Percentiles rank a stretch among this genome's conserved stretches.
Evolutionary conservation across 768 basidiomycete genomes (phyloP).

Genomic region (Mrakia hoshinonis): DNA sequence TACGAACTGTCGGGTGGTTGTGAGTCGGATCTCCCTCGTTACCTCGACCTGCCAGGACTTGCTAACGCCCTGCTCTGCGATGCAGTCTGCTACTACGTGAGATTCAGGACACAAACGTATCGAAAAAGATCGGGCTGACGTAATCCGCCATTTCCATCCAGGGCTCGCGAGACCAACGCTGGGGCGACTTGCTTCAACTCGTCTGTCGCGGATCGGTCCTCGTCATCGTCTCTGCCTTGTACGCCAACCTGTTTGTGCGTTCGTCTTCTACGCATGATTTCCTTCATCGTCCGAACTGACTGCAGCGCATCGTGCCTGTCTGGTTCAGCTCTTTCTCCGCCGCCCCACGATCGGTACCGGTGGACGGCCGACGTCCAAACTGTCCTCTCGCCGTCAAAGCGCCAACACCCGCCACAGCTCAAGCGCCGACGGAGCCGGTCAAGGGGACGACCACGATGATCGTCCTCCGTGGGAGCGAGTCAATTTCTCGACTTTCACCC

Average conservation of each 20-base stretch:
- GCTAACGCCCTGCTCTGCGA: neutral
- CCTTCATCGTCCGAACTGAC: neutral
- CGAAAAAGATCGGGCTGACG: too few species aligned
- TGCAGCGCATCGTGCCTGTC: neutral
- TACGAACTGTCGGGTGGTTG: neutral
- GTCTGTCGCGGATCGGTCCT: neutral
- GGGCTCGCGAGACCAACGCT: neutral
- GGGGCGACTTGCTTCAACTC: neutral
- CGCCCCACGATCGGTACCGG: neutral
- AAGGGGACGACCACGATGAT: neutral
- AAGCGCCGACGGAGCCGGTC: neutral
- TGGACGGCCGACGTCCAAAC: neutral
- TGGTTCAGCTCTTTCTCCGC: neutral
- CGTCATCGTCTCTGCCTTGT: neutral
- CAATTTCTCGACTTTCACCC: too few species aligned
- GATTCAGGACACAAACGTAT: too few species aligned
- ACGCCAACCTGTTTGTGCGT: neutral
- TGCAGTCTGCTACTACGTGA: neutral
- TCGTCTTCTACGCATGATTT: too few species aligned
- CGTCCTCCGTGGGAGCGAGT: neutral
- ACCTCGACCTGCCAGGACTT: neutral
- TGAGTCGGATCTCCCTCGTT: neutral
- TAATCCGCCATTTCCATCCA: neutral
- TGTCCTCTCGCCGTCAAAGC: neutral
- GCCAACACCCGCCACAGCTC: slow-evolving; percentile 1